Percentiles rank a stretch among this genome's conserved stretches.
These are phyloP conservation scores for Rhodotorula diobovata DNA, from an alignment of 768 basidiomycete species.

Conservation along the genomic window DNA sequence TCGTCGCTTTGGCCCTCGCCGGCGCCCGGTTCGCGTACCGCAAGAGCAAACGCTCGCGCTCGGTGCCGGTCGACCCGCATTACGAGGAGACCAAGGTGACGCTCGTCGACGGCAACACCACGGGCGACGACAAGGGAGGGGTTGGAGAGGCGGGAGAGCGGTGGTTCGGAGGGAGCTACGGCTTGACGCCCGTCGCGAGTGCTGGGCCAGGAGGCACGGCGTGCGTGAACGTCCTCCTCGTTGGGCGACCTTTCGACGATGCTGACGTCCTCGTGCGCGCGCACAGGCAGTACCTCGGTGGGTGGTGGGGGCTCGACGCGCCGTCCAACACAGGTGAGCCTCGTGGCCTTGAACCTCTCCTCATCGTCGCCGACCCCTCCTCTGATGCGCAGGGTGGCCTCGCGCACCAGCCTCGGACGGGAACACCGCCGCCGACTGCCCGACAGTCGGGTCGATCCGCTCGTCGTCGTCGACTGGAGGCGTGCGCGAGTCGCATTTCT, in stretches of 20 bases:
- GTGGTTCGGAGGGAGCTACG: conserved; percentile 6
- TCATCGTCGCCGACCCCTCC: background rate
- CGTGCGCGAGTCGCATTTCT: conserved; percentile 34
- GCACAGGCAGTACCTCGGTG: conserved; percentile 6
- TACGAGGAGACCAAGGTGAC: conserved; percentile 7
- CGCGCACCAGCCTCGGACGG: background rate
- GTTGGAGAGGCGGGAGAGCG: background rate
- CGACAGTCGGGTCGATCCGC: background rate
- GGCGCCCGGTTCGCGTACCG: conserved; percentile 15
- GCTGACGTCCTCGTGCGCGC: background rate
- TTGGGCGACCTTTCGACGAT: no score
- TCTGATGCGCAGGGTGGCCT: background rate
- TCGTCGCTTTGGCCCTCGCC: conserved; percentile 10
- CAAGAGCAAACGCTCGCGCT: background rate
- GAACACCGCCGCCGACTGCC: background rate
- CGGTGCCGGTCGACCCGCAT: conserved; percentile 5
- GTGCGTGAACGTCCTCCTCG: conserved; percentile 3
- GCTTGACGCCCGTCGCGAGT: conserved; percentile 15
- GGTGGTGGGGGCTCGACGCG: conserved; percentile 22
- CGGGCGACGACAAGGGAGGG: background rate
- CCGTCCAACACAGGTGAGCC: conserved; percentile 8
- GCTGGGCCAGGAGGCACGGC: conserved; percentile 13
- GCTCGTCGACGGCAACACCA: background rate
- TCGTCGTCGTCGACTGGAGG: background rate
- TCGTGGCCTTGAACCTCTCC: background rate